Evolutionary conservation across 2,329 filamentous ascomycete genomes (phyloP), one percentile per base, ranked within the genome.

Genomic region (Clarireedia paspali): DNA sequence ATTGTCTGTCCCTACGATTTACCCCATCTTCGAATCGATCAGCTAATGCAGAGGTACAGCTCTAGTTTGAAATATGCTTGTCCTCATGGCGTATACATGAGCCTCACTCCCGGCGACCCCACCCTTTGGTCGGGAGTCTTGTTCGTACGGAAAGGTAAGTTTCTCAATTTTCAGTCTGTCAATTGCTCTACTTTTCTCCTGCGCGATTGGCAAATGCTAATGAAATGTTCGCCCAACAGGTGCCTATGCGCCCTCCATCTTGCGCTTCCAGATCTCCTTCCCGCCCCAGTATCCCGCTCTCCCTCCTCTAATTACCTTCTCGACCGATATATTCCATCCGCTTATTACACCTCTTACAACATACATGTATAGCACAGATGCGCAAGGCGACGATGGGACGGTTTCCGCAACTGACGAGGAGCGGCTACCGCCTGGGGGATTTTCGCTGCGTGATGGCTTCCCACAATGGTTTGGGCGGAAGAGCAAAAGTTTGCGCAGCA

Each of bases 261-360:
- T 97, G 60, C 88, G 91, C 66, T 95, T 97, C 72, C 86, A 94
- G 63, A 87, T 97, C 62, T 86, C 85, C 24, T 97, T 97, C 66
- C 89, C 91, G 38, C 78, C 87, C 59, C 79, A 80, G 40, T 96
- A 95, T 69, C 92, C 92, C 12, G 74, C 78, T 51, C 74, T 89
- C 20, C 89, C 92, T 50, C 94, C 94, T 9, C 77, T 91, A 17
- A 83, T 99, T 62, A 92, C 87, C 54, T 96, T 99, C 71, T 82
- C 84, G 47, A 95, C 89, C 63, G 92, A 97, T 69, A 87, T 97
- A 63, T 99, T 97, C 71, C 92, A 99, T 70, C 92, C 92, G 17
- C 78, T 99, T 44, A 85, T 97, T 63, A 91, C 91, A 6, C 91
- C 94, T 39, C 78, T 95, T 59, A 96, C 91, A n/a, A 96, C 90